Conservation (phyloP, 805 yeast species). For the Saccharomyces mikatae region DNA sequence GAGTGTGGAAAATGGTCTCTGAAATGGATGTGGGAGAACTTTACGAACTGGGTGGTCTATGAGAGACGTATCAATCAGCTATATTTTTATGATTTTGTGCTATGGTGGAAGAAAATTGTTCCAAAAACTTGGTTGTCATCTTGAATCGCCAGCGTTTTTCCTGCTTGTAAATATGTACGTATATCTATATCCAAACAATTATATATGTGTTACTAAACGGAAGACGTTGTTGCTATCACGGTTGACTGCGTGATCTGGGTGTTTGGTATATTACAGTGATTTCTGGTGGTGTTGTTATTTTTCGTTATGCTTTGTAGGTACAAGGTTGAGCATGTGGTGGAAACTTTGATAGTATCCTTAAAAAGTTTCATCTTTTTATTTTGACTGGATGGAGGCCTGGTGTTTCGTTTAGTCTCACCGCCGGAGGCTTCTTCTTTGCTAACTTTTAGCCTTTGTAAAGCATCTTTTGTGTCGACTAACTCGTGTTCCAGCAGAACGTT, state of each 20-base stretch:
- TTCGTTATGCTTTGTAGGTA: constrained; percentile 3
- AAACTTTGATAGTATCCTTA: constrained; percentile 4
- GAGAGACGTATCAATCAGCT: constrained; percentile 25
- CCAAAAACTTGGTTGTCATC: background rate
- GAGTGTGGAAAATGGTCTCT: constrained; percentile 19
- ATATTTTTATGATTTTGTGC: constrained; percentile 21
- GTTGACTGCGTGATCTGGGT: constrained; percentile 3
- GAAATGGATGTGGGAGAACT: constrained; percentile 18
- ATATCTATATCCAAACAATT: background rate
- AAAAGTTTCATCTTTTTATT: background rate
- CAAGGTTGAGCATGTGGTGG: constrained; percentile 7
- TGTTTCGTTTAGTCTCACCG: background rate
- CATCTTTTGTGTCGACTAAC: constrained; percentile 7
- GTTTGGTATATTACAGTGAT: constrained; percentile 1
- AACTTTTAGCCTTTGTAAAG: background rate
- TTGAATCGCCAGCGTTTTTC: background rate
- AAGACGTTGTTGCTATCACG: constrained; percentile 6
- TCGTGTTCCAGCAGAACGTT: constrained; percentile 18
- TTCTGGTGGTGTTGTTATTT: background rate
- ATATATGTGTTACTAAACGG: background rate
- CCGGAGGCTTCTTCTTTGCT: background rate
- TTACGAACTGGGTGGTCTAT: constrained; percentile 21
- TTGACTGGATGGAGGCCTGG: background rate
- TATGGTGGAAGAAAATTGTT: constrained; percentile 20
- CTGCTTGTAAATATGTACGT: background rate